phyloP scores from a whole-genome alignment of 257 asterid species.

The Solanum ossicruentum region DNA sequence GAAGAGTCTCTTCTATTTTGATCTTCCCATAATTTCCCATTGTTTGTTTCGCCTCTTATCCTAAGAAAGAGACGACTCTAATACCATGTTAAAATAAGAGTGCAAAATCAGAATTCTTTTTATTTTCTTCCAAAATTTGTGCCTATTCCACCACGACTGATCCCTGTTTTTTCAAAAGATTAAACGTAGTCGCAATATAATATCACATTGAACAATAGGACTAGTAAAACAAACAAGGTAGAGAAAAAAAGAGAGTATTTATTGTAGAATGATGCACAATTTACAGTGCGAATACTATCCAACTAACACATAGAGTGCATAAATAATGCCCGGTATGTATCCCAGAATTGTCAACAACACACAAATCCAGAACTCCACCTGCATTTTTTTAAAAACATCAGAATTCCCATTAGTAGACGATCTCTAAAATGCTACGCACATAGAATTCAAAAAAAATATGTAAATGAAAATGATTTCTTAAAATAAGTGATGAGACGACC shows the following conservation, averaged over 20 bases:
- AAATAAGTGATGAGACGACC: background rate
- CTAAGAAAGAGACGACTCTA: too few relatives aligned
- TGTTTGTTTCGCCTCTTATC: too few relatives aligned
- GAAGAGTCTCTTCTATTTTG: too few relatives aligned
- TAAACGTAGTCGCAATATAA: too few relatives aligned
- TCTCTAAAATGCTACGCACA: background rate
- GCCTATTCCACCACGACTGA: background rate
- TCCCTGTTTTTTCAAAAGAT: too few relatives aligned
- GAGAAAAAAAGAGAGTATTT: background rate
- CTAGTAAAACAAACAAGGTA: too few relatives aligned
- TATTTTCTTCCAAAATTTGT: background rate
- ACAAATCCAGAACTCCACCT: slow-evolving; percentile 85
- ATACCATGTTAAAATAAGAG: too few relatives aligned
- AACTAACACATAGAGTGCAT: slow-evolving; percentile 67
- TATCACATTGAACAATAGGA: too few relatives aligned
- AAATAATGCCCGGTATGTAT: slow-evolving; percentile 75
- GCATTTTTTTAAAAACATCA: background rate
- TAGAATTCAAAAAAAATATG: background rate
- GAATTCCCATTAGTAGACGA: background rate
- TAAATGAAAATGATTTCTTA: background rate
- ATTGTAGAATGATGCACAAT: background rate
- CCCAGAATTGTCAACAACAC: slow-evolving; percentile 77
- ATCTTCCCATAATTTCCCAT: too few relatives aligned
- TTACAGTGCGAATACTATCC: slow-evolving; percentile 11
- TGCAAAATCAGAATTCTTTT: too few relatives aligned